Evolutionary conservation across 2,329 filamentous ascomycete species (phyloP).

Genomic region (Colletotrichum theobromicola): DNA sequence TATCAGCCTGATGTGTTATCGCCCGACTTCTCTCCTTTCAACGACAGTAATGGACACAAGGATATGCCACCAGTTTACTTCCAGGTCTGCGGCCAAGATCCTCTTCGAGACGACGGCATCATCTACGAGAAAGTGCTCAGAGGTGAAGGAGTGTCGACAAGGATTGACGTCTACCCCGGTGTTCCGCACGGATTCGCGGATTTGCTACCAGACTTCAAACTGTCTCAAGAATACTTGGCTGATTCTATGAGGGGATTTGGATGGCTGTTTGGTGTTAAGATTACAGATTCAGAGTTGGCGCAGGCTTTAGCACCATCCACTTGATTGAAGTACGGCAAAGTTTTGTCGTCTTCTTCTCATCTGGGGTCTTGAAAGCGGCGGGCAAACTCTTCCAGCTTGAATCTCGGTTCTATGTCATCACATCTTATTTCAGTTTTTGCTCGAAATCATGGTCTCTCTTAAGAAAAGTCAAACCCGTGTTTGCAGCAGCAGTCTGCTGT

Average conservation of each 20-base stretch:
- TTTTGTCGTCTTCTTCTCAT: neutral
- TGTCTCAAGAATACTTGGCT: neutral
- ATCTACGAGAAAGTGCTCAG: conserved; percentile 42
- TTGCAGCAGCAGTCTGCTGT: too few species aligned
- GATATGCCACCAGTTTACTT: conserved; percentile 50
- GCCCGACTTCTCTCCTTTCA: conserved; percentile 34
- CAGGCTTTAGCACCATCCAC: neutral
- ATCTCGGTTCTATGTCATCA: neutral
- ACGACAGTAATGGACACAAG: conserved; percentile 31
- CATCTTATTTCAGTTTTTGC: neutral
- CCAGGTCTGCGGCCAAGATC: conserved; percentile 52
- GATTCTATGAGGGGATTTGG: neutral
- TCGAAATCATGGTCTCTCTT: neutral
- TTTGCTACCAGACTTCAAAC: neutral
- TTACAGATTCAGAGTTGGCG: neutral
- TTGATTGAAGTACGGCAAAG: neutral
- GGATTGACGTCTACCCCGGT: conserved; percentile 5
- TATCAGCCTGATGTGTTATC: conserved; percentile 34
- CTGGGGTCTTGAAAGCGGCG: neutral
- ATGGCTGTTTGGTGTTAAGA: neutral
- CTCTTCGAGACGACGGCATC: conserved; percentile 52
- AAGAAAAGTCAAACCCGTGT: neutral
- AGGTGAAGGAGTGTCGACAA: neutral
- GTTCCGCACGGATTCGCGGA: conserved; percentile 15
- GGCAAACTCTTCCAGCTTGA: neutral